Evolutionary conservation across 208 protist genomes (phyloP), one percentile per base, ranked within the genome.

Genomic region (Crithidia acanthocephali): DNA sequence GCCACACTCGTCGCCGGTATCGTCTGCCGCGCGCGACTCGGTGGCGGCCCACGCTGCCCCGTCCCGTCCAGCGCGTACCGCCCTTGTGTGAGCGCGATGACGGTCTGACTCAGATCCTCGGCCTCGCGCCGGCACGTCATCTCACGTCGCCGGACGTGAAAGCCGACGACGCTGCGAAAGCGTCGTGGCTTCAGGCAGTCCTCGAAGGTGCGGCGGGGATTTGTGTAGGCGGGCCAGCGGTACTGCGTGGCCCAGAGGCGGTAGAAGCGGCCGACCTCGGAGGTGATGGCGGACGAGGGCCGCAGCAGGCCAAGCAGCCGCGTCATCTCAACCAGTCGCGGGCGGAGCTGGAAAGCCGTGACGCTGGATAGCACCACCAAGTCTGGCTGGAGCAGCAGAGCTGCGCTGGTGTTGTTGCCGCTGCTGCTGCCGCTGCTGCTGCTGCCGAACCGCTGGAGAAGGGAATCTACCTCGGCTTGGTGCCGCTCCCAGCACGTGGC

Each of bases 211-310:
- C 61, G 61, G 22, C 28, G 11, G 18, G 52, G 27, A 25, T 75
- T 59, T 0, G 27, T 62, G 42, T 61, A 55, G n/a, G 10, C 23
- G 8, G 69, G 69, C 59, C 59, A 68, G n/a, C 52, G 25, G 44
- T 55, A 65, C 32, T 63, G 60, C 5, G 37, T 9, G 0, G 69
- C 69, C 28, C 51, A 68, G 9, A 61, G 42, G 8, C 69, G 61
- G 44, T 75, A 75, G 61, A 62, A 75, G 18, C 69, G 48, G 2
- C 61, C 69, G 3, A 75, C 18, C 42, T 75, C 69, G 16, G 48
- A 52, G 0, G 53, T 68, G 60, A 75, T 44, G 15, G 20, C 37
- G 32, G 69, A 23, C 23, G 61, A 75, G 2, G 69, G 69, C 8
- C 61, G 50, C 50, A 75, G 69, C 52, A 75, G 44, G 23, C 32